Evolutionary conservation across 495 filamentous ascomycete species (phyloP).

Genomic region (Sordaria brevicollis): DNA sequence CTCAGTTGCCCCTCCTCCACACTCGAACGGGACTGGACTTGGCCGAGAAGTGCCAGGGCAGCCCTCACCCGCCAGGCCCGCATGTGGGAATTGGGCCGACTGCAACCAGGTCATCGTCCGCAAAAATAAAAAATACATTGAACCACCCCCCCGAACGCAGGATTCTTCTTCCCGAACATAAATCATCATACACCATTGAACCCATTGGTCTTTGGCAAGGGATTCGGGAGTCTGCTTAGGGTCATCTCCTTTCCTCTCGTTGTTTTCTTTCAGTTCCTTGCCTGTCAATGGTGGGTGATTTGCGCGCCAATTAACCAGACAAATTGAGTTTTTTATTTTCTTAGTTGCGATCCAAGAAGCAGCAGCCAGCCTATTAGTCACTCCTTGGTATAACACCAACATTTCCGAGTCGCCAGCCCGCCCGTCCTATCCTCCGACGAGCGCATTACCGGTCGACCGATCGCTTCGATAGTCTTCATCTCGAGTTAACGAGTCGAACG

Average conservation of each 20-base stretch:
- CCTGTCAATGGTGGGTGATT: constrained; percentile 16
- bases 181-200: constrained; percentile 3
- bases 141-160: constrained; percentile 7
- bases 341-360: neutral
- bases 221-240: constrained; percentile 7
- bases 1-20: constrained; percentile 19
- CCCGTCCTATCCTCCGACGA: neutral
- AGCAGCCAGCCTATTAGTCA: neutral
- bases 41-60: constrained; percentile 9
- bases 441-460: neutral
- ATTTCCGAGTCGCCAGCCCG: neutral
- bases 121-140: constrained; percentile 6
- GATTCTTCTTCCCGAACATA: constrained; percentile 3
- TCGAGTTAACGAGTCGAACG: neutral
- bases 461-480: neutral
- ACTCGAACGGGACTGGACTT: constrained; percentile 2
- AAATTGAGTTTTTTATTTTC: neutral
- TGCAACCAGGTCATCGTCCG: neutral
- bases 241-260: constrained; percentile 8
- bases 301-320: constrained; percentile 12
- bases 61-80: neutral
- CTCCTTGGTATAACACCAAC: neutral
- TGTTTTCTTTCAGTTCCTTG: constrained; percentile 4
- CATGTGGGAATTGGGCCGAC: neutral
- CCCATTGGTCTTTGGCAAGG: constrained; percentile 16